Base-by-base conservation (phyloP, 177 flowering plant genomes). In the Vitis hybrid region DNA sequence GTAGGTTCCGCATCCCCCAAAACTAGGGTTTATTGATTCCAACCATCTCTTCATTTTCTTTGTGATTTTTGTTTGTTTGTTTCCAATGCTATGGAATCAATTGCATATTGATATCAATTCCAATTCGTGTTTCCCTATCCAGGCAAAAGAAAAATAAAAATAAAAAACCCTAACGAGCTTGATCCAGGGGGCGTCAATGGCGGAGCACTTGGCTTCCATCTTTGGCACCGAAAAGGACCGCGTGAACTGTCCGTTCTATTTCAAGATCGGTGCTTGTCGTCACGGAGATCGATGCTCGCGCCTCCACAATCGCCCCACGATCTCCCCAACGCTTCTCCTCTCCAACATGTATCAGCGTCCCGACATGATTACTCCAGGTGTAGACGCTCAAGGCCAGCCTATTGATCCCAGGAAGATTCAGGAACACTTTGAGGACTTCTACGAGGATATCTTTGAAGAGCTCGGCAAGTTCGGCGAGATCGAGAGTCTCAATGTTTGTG, bases 301-400 rank as follows among this genome's bases (percentile, higher is more conserved):
- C 19, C 90, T 86, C 75, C 97, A 90, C 84, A 89, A 84, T 51
- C 81, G 86, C 11, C 95, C 97, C 52, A 85, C 87, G 11, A 89
- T 87, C 32, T 85, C 89, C 40, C 94, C 94, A 1, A 91, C 96
- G 1, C 81, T 92, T 48, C 83, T 91, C 32, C 84, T 92, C n/a
- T 83, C 92, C 49, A 92, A 92, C 83, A 91, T 92, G 97, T 92
- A 92, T 76, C 96, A 89, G 81, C 82, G 97, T 1, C 95, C 97
- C 14, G 94, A 91, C 74, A 88, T 88, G 90, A 89, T 90, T 70
- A 92, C 94, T 11, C 96, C 94, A 0, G 97, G 94, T 40, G 88
- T 89, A 11, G 98, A 93, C 69, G 81, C 91, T 0, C 93, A 91
- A 74, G 98, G 98, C 15, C 88, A 91, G 78, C 88, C 94, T 4